Evolutionary conservation across 2,329 filamentous ascomycete species (phyloP).

Genomic region (Penicillium oxalicum): DNA sequence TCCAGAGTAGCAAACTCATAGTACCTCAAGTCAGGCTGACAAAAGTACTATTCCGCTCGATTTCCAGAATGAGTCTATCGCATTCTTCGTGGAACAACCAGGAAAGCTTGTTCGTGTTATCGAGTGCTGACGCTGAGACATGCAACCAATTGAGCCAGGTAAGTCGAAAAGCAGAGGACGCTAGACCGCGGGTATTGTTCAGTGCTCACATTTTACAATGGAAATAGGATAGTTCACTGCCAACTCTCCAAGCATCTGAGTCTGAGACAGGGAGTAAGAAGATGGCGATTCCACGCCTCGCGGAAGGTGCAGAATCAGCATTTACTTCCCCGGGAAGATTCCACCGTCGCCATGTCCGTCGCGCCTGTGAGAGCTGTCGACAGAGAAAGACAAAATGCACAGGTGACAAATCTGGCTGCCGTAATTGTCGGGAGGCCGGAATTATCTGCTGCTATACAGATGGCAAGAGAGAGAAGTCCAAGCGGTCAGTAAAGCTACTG

Average conservation of each 20-base stretch:
- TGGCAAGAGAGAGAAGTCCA: constrained; percentile 42
- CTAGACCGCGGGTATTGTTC: neutral
- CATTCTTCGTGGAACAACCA: constrained; percentile 29
- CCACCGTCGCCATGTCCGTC: constrained; percentile 34
- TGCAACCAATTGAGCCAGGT: constrained; percentile 28
- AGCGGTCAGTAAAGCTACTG: constrained; percentile 29
- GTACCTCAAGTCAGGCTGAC: neutral
- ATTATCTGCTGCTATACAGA: constrained; percentile 42
- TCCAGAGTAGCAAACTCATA: neutral
- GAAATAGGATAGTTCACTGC: constrained; percentile 21
- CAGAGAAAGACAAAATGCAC: constrained; percentile 44
- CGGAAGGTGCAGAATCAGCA: constrained; percentile 29
- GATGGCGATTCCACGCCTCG: constrained; percentile 34
- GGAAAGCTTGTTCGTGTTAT: constrained; percentile 26
- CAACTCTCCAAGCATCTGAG: constrained; percentile 20
- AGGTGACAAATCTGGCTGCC: constrained; percentile 40
- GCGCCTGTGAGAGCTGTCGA: constrained; percentile 43
- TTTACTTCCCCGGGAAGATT: constrained; percentile 30
- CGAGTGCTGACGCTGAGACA: constrained; percentile 27
- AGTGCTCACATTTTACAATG: constrained; percentile 6
- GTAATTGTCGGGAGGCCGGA: constrained; percentile 41
- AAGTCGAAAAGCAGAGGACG: constrained; percentile 4
- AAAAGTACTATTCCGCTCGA: neutral
- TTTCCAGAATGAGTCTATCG: constrained; percentile 24
- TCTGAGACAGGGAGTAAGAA: constrained; percentile 23